Evolutionary conservation across 2,329 filamentous ascomycete species (phyloP).

Genomic region (Ceratocystis destructans): DNA sequence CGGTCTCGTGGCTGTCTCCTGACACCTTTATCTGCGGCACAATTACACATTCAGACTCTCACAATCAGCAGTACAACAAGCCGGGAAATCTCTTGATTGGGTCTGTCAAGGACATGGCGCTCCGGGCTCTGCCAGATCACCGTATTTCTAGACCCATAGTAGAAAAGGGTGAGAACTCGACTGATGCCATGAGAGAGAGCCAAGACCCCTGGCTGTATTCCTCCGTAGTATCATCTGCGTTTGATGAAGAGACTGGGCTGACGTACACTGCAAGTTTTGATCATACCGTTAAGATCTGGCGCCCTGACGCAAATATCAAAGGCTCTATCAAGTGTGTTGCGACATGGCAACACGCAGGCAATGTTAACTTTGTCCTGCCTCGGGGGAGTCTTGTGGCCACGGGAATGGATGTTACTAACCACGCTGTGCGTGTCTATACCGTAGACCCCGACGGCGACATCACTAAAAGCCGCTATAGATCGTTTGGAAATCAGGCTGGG

Average conservation of each 20-base stretch:
- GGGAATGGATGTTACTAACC: slow-evolving; percentile 39
- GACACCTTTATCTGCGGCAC: slow-evolving; percentile 47
- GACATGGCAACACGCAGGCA: slow-evolving; percentile 44
- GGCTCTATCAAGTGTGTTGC: slow-evolving; percentile 30
- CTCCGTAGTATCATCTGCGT: slow-evolving; percentile 49
- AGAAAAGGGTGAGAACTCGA: slow-evolving; percentile 40
- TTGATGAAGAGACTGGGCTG: slow-evolving; percentile 32
- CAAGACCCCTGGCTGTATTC: slow-evolving; percentile 52
- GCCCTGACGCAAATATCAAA: slow-evolving; percentile 24
- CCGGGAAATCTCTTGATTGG: slow-evolving; percentile 47
- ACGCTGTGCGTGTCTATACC: slow-evolving; percentile 45
- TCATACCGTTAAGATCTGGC: slow-evolving; percentile 47
- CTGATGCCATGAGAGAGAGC: slow-evolving; percentile 41
- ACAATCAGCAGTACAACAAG: slow-evolving; percentile 54
- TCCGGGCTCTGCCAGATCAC: slow-evolving; percentile 43
- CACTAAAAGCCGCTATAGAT: slow-evolving; percentile 27
- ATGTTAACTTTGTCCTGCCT: slow-evolving; percentile 47
- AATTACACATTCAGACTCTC: slow-evolving; percentile 46
- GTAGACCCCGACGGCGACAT: slow-evolving; percentile 28
- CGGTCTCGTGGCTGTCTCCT: slow-evolving; percentile 43
- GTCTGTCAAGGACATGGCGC: slow-evolving; percentile 31
- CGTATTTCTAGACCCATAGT: slow-evolving; percentile 42
- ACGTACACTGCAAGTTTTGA: slow-evolving; percentile 51
- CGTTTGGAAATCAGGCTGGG: slow-evolving; percentile 23
- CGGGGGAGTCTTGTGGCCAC: slow-evolving; percentile 39